Conservation (phyloP, 2,329 filamentous ascomycete genomes). For the Ceratocystiopsis sp. region DNA sequence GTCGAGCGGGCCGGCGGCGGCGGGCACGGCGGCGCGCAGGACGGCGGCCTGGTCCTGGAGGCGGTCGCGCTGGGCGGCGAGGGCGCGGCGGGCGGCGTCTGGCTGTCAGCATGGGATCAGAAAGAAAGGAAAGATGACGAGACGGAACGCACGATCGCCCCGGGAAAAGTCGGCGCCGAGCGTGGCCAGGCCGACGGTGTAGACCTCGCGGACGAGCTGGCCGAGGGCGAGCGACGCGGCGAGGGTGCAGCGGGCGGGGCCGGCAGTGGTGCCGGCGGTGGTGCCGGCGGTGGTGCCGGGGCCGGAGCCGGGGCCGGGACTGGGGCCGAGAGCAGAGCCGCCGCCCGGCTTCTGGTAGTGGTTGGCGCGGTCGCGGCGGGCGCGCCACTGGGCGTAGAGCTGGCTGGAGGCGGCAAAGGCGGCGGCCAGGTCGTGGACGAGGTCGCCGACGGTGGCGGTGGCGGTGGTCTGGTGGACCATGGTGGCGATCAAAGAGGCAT, state of each 20-base stretch:
- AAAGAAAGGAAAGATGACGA: no score
- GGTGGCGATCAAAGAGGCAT: no score
- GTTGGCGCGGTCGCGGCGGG: slow-evolving; percentile 16
- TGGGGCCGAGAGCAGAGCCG: no score
- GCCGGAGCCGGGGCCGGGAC: no score
- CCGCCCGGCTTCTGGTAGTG: slow-evolving; percentile 15
- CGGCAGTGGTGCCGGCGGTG: slow-evolving; percentile 1
- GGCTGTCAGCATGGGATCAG: neutral
- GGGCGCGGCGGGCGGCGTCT: slow-evolving; percentile 16
- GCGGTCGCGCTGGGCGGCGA: slow-evolving; percentile 14
- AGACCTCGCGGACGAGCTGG: slow-evolving; percentile 16
- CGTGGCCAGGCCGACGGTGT: slow-evolving; percentile 16
- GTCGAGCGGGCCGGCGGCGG: slow-evolving; percentile 13
- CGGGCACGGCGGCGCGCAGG: slow-evolving; percentile 11
- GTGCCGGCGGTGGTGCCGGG: no score
- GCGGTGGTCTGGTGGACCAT: no score
- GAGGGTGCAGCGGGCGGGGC: slow-evolving; percentile 15
- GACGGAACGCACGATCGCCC: slow-evolving; percentile 17
- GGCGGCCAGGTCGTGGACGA: slow-evolving; percentile 16
- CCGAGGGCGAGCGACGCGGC: slow-evolving; percentile 19
- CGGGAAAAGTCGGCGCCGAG: slow-evolving; percentile 18
- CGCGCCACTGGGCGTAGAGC: slow-evolving; percentile 20
- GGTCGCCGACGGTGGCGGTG: slow-evolving; percentile 12
- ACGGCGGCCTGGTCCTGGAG: slow-evolving; percentile 15
- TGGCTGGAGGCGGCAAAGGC: slow-evolving; percentile 16